Conservation (phyloP, 306 rosid genomes). For the Astragalus glycyphyllos region DNA sequence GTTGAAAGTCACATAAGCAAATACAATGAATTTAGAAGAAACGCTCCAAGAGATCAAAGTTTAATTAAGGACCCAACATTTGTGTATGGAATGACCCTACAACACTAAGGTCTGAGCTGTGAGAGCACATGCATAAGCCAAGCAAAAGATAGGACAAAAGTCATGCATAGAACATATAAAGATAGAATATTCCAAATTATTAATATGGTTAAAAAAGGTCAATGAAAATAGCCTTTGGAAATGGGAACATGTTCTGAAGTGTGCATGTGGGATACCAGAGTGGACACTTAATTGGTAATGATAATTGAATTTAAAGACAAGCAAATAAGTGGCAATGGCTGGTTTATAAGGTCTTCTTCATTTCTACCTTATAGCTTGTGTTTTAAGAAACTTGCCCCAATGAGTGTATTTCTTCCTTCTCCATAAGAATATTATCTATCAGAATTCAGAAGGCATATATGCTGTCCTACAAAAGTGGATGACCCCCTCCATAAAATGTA, state of each 20-base stretch:
- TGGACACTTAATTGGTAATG: constrained; percentile 33
- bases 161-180: not conserved
- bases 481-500: no score
- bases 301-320: not conserved
- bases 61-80: constrained; percentile 42
- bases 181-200: constrained; percentile 46
- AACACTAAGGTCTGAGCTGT: constrained; percentile 52
- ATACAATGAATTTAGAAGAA: constrained; percentile 9
- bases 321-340: not conserved
- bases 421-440: no score
- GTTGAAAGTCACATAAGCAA: not conserved
- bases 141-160: constrained; percentile 1
- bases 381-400: not conserved
- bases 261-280: constrained; percentile 37
- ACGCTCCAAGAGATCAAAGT: not conserved
- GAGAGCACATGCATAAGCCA: constrained; percentile 48
- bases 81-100: constrained; percentile 52
- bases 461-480: no score
- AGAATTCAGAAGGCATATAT: no score
- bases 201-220: constrained; percentile 16
- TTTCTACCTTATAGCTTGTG: not conserved
- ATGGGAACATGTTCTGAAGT: constrained; percentile 39
- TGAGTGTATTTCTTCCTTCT: not conserved
- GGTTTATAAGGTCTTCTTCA: not conserved
- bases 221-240: constrained; percentile 31